phyloP scores from a whole-genome alignment of 495 filamentous ascomycete species.

The Aspergillus cristatus region DNA sequence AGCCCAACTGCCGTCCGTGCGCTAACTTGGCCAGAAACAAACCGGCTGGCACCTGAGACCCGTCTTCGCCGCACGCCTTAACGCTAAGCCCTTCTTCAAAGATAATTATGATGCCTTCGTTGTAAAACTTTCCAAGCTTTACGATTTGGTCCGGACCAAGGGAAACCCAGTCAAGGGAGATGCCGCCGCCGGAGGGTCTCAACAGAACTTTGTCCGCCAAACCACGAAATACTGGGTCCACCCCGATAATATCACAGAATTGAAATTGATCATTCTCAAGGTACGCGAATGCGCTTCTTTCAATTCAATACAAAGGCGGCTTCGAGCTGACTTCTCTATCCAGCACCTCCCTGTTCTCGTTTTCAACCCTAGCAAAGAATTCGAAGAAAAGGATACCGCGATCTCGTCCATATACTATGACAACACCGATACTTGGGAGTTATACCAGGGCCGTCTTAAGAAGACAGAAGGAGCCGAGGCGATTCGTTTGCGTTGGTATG shows the following conservation, averaged over 20 bases:
- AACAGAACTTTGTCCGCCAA: conserved; percentile 94
- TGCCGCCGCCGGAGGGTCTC: conserved; percentile 76
- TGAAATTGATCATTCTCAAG: conserved; percentile 95
- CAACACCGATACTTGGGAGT: conserved; percentile 83
- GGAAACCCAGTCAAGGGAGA: conserved; percentile 91
- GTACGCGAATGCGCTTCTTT: conserved; percentile 20
- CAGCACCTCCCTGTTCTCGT: conserved; percentile 91
- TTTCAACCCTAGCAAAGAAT: conserved; percentile 96
- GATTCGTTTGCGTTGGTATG: conserved; percentile 94
- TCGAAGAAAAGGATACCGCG: conserved; percentile 77
- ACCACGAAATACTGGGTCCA: conserved; percentile 99
- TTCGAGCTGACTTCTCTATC: conserved; percentile 3
- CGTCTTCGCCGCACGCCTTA: conserved; percentile 85
- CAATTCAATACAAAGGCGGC: too few relatives aligned
- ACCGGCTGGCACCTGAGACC: conserved; percentile 90
- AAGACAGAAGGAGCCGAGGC: conserved; percentile 98
- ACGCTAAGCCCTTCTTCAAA: conserved; percentile 94
- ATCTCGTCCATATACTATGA: conserved; percentile 99
- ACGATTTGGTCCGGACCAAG: conserved; percentile 85
- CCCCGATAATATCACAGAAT: conserved; percentile 93
- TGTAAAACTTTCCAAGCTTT: conserved; percentile 89
- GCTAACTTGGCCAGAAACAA: conserved; percentile 57
- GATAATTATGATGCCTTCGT: conserved; percentile 98
- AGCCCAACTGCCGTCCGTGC: too few relatives aligned
- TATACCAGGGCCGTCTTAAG: conserved; percentile 89